phyloP scores from a whole-genome alignment of 495 filamentous ascomycete species.

The Penicillium desertorum region DNA sequence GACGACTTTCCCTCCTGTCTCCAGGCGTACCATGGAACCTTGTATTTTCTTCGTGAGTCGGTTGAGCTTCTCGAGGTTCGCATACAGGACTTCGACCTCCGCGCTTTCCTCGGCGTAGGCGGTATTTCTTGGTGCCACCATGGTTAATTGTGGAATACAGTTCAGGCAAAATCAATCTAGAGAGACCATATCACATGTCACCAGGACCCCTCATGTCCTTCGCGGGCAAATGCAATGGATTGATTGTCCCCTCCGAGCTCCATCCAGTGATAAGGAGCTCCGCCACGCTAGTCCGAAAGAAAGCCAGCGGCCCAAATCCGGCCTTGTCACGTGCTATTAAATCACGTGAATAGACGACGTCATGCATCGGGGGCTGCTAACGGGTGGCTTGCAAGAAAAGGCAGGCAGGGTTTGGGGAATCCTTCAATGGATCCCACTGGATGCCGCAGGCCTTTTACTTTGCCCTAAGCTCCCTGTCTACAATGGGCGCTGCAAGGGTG shows the following conservation, averaged over 20 bases:
- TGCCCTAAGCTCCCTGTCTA: slow-evolving; percentile 48
- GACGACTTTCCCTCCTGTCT: slow-evolving; percentile 83
- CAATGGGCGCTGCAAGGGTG: slow-evolving; percentile 36
- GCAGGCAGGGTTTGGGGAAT: not conserved
- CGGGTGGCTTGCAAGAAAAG: slow-evolving; percentile 8
- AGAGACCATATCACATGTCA: slow-evolving; percentile 15
- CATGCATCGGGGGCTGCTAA: slow-evolving; percentile 17
- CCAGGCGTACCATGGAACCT: slow-evolving; percentile 77
- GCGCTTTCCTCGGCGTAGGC: slow-evolving; percentile 70
- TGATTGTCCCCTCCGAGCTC: slow-evolving; percentile 12
- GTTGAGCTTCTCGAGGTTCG: slow-evolving; percentile 65
- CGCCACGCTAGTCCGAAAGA: slow-evolving; percentile 29
- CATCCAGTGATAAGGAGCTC: slow-evolving; percentile 24
- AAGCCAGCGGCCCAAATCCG: not conserved
- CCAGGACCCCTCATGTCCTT: slow-evolving; percentile 17
- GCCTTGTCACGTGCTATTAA: not conserved
- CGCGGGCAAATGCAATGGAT: not conserved
- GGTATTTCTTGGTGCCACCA: slow-evolving; percentile 53
- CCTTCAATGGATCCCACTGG: slow-evolving; percentile 18
- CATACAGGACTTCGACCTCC: slow-evolving; percentile 67
- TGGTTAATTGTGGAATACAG: slow-evolving; percentile 22
- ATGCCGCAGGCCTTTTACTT: slow-evolving; percentile 53
- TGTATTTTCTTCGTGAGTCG: slow-evolving; percentile 89
- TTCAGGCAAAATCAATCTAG: slow-evolving; percentile 14
- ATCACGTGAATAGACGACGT: slow-evolving; percentile 34